phyloP scores from a whole-genome alignment of 2,329 filamentous ascomycete genomes.

The Neonectria coccinea region DNA sequence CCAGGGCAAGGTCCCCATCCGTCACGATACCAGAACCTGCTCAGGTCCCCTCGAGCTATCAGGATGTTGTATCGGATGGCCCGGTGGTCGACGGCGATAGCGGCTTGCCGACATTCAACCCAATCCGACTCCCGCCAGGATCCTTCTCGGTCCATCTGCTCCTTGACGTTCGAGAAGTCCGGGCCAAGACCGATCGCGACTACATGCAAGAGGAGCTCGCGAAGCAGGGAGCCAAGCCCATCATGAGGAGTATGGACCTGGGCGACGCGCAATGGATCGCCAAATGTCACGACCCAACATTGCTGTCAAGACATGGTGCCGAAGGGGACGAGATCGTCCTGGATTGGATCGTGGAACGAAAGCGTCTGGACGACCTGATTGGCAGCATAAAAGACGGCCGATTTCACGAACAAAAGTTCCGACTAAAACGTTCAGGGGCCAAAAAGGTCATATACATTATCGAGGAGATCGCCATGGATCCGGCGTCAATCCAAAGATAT shows the following conservation, averaged over 20 bases:
- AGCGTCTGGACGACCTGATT: slow-evolving; percentile 83
- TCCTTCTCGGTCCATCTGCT: slow-evolving; percentile 79
- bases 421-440: slow-evolving; percentile 77
- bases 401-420: slow-evolving; percentile 88
- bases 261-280: slow-evolving; percentile 86
- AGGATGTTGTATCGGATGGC: slow-evolving; percentile 56
- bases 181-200: slow-evolving; percentile 78
- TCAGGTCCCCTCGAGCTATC: slow-evolving; percentile 45
- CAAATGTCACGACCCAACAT: slow-evolving; percentile 70
- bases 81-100: slow-evolving; percentile 45
- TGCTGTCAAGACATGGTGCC: slow-evolving; percentile 66
- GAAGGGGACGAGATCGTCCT: slow-evolving; percentile 79
- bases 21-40: slow-evolving; percentile 30
- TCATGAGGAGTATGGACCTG: slow-evolving; percentile 76
- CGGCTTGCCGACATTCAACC: slow-evolving; percentile 62
- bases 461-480: slow-evolving; percentile 75
- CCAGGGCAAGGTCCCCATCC: slow-evolving; percentile 34
- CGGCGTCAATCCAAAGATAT: slow-evolving; percentile 65
- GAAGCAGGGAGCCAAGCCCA: slow-evolving; percentile 73
- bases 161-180: slow-evolving; percentile 80
- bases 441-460: slow-evolving; percentile 83
- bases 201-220: slow-evolving; percentile 80
- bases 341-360: slow-evolving; percentile 85
- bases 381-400: slow-evolving; percentile 84
- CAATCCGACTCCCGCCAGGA: slow-evolving; percentile 71